Evolutionary conservation across 768 basidiomycete genomes (phyloP).

Genomic region (Cystofilobasidium ferigula): DNA sequence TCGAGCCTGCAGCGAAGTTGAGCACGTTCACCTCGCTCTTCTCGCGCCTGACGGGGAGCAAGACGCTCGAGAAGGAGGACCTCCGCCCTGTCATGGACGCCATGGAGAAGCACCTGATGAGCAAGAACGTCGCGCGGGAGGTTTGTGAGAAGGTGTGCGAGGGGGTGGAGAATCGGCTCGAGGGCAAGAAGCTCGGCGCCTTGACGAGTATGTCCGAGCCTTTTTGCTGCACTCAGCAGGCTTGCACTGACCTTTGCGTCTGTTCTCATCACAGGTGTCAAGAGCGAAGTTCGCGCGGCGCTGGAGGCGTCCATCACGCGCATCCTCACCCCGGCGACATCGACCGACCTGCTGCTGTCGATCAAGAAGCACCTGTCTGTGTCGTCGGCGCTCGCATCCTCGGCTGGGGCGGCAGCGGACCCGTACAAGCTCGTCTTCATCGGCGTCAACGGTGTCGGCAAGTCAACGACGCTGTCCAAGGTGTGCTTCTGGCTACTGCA

Average conservation of each 20-base stretch:
- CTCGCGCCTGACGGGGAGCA: conserved; percentile 68
- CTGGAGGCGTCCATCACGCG: conserved; percentile 78
- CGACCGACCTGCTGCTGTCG: conserved; percentile 87
- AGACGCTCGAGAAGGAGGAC: conserved; percentile 68
- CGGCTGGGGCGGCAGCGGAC: conserved; percentile 50
- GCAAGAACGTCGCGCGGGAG: conserved; percentile 94
- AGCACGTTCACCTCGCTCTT: conserved; percentile 48
- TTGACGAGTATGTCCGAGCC: conserved; percentile 58
- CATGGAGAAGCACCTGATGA: conserved; percentile 97
- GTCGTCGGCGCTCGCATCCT: conserved; percentile 41
- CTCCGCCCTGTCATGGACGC: conserved; percentile 75
- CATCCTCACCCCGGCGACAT: conserved; percentile 90
- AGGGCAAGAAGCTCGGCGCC: conserved; percentile 82
- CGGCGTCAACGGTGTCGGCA: conserved; percentile 97
- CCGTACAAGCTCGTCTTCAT: conserved; percentile 94
- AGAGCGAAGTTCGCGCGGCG: conserved; percentile 67
- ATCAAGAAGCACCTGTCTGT: conserved; percentile 58
- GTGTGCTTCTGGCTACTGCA: conserved; percentile 99
- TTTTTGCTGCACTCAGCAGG: conserved; percentile 4
- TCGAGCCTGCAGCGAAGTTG: conserved; percentile 27
- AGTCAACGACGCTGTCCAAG: conserved; percentile 94
- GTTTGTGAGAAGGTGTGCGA: conserved; percentile 92
- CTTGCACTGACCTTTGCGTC: neutral
- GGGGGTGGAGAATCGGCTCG: conserved; percentile 74
- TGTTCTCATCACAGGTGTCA: conserved; percentile 52